phyloP scores from a whole-genome alignment of 257 asterid genomes.

The Lantana camara region DNA sequence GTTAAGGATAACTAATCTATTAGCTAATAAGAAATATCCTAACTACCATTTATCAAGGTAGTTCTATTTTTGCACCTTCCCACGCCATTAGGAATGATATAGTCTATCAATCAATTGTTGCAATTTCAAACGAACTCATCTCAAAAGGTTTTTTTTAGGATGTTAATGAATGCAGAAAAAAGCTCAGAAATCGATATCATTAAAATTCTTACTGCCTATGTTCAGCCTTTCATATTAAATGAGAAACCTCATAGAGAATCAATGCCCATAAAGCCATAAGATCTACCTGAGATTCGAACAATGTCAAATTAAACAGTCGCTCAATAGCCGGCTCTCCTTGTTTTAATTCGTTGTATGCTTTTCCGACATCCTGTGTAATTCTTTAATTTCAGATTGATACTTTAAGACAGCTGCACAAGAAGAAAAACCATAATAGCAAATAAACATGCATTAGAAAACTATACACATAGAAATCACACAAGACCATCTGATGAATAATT shows the following conservation, averaged over 20 bases:
- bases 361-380: conserved; percentile 74
- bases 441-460: conserved; percentile 26
- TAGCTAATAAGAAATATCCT: not conserved
- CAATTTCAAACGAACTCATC: not conserved
- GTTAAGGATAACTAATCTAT: too few species aligned
- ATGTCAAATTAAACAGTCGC: conserved; percentile 71
- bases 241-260: not conserved
- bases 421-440: conserved; percentile 38
- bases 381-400: conserved; percentile 42
- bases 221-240: not conserved
- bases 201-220: conserved; percentile 5
- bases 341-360: conserved; percentile 88
- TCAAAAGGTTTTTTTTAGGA: conserved; percentile 3
- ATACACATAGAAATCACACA: conserved; percentile 2
- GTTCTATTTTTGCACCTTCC: not conserved
- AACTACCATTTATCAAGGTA: not conserved
- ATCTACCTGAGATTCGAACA: conserved; percentile 62
- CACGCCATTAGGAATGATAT: conserved; percentile 6
- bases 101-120: not conserved
- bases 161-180: not conserved
- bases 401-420: conserved; percentile 40
- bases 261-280: not conserved
- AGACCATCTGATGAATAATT: conserved; percentile 20
- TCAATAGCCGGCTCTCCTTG: conserved; percentile 99
- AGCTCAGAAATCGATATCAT: not conserved